phyloP scores from a whole-genome alignment of 371 early-diverging fungal genomes.

The Coemansia sp. region DNA sequence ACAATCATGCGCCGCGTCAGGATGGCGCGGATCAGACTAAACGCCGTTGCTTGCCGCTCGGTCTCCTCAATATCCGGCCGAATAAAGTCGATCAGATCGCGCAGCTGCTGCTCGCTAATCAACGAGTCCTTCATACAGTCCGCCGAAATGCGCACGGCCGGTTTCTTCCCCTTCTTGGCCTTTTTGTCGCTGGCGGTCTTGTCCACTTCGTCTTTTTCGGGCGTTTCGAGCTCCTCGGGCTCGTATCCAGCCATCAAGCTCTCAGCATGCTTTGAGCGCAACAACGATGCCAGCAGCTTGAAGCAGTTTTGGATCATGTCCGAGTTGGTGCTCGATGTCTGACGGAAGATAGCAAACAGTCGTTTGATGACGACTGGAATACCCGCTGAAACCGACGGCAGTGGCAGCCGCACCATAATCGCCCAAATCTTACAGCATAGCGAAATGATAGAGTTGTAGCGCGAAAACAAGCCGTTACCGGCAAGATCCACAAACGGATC shows the following conservation, averaged over 20 bases:
- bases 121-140: slow-evolving; percentile 29
- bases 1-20: slow-evolving; percentile 80
- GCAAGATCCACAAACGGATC: slow-evolving; percentile 79
- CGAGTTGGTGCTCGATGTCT: slow-evolving; percentile 64
- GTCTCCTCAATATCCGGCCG: slow-evolving; percentile 87
- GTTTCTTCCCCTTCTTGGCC: neutral
- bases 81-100: slow-evolving; percentile 74
- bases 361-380: slow-evolving; percentile 76
- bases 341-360: slow-evolving; percentile 69
- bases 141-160: neutral
- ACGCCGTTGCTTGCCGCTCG: slow-evolving; percentile 79
- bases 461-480: slow-evolving; percentile 80
- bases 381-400: slow-evolving; percentile 66
- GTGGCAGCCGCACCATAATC: slow-evolving; percentile 64
- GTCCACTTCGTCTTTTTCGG: neutral
- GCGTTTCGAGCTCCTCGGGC: slow-evolving; percentile 18
- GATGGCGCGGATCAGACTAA: slow-evolving; percentile 83
- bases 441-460: slow-evolving; percentile 67
- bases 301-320: slow-evolving; percentile 78
- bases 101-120: slow-evolving; percentile 68
- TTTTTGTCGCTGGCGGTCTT: slow-evolving; percentile 3
- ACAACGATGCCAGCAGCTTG: slow-evolving; percentile 65
- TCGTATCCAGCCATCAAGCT: slow-evolving; percentile 38
- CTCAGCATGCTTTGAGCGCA: slow-evolving; percentile 47
- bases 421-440: slow-evolving; percentile 71